Evolutionary conservation across 1,284 basidiomycete genomes (phyloP).

Genomic region (Cutaneotrichosporon sp.): DNA sequence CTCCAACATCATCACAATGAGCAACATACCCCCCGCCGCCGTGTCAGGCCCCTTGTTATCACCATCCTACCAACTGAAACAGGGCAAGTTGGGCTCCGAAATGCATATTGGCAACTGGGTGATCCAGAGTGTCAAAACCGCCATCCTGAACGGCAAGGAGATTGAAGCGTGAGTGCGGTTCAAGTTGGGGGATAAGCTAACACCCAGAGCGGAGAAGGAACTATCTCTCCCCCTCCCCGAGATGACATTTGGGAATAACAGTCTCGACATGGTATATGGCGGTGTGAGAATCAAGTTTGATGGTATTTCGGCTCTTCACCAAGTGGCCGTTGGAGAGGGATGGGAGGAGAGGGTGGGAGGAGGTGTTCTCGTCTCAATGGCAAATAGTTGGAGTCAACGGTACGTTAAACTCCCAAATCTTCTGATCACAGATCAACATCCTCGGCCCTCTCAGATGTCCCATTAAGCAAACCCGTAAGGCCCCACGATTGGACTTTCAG

Average conservation of each 20-base stretch:
- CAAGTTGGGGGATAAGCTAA: conserved; percentile 1
- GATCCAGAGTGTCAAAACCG: conserved; percentile 50
- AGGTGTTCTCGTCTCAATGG: conserved; percentile 89
- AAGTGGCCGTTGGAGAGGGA: conserved; percentile 70
- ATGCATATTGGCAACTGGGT: conserved; percentile 52
- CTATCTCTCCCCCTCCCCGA: conserved; percentile 83
- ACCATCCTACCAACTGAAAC: conserved; percentile 19
- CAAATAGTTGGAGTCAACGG: conserved; percentile 90
- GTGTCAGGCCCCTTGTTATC: neutral
- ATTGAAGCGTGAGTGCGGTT: conserved; percentile 53
- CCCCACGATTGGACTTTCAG: conserved; percentile 99
- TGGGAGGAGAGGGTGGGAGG: conserved; percentile 73
- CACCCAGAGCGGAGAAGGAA: conserved; percentile 64
- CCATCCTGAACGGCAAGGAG: conserved; percentile 56
- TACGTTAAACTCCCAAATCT: conserved; percentile 46
- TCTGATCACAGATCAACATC: conserved; percentile 25
- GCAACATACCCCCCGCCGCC: neutral
- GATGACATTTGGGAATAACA: conserved; percentile 93
- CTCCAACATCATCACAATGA: neutral
- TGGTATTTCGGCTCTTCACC: conserved; percentile 66
- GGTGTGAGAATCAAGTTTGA: conserved; percentile 70
- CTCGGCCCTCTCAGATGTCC: conserved; percentile 54
- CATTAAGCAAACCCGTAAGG: conserved; percentile 74
- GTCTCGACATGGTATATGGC: conserved; percentile 60
- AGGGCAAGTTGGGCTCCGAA: conserved; percentile 33